These are phyloP conservation scores for Zygoascus bituminiphila DNA, from an alignment of 805 yeast genomes.

Conservation along the genomic window DNA sequence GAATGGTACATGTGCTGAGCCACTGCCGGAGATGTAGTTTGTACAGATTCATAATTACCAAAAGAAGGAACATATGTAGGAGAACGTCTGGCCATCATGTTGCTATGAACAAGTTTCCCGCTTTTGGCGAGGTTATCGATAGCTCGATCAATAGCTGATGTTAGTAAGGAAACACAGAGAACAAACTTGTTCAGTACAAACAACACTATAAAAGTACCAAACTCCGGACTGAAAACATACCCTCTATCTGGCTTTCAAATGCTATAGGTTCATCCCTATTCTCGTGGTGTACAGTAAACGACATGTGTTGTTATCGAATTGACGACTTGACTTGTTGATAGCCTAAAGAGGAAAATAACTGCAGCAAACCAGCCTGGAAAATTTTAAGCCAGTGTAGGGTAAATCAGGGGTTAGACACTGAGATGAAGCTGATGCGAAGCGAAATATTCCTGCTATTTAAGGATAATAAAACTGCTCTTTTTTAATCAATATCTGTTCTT, in stretches of 20 bases:
- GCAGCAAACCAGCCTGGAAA: background rate
- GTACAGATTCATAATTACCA: background rate
- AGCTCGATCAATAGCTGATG: conserved; percentile 13
- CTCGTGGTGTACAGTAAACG: background rate
- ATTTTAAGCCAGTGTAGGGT: background rate
- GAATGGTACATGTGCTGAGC: conserved; percentile 1
- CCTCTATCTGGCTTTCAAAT: background rate
- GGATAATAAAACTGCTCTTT: no score
- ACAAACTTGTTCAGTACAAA: no score
- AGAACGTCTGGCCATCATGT: no score
- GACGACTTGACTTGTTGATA: background rate
- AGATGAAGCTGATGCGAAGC: no score
- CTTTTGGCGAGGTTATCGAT: conserved; percentile 9
- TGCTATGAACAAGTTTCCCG: background rate
- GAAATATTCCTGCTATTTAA: no score
- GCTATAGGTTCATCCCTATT: background rate
- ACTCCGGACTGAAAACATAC: background rate
- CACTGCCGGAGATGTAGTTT: background rate
- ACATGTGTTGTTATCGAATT: background rate
- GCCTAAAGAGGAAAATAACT: background rate
- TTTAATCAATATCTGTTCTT: no score
- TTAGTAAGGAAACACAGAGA: no score
- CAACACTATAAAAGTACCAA: background rate
- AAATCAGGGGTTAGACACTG: background rate
- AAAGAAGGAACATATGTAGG: background rate